phyloP scores from a whole-genome alignment of 306 rosid genomes.

The Cucurbita pepo region DNA sequence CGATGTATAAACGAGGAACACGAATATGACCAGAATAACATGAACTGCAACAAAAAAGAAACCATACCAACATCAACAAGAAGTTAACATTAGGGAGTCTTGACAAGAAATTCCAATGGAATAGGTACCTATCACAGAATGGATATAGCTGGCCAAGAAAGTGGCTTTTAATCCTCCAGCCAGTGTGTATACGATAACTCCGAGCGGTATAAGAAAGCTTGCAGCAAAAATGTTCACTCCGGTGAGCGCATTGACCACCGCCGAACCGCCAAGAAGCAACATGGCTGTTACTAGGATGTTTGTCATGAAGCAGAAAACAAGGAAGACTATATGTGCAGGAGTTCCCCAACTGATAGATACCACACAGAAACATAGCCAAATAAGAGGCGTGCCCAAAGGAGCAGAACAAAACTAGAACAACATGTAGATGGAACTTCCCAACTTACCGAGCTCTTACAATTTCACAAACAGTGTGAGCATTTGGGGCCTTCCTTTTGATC shows the following conservation, averaged over 20 bases:
- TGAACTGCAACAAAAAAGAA: constrained; percentile 41
- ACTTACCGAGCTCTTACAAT: constrained; percentile 85
- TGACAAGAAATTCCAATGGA: background rate
- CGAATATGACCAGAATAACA: constrained; percentile 71
- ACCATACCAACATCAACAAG: background rate
- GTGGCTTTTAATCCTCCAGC: constrained; percentile 98
- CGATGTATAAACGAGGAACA: constrained; percentile 67
- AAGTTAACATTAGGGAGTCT: background rate
- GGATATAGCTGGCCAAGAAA: constrained; percentile 91
- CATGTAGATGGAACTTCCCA: background rate
- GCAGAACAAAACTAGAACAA: background rate
- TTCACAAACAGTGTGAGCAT: constrained; percentile 90
- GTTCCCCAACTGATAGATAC: constrained; percentile 67
- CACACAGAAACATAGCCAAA: background rate
- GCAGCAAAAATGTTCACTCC: constrained; percentile 91
- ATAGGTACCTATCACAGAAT: constrained; percentile 89
- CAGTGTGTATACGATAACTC: constrained; percentile 77
- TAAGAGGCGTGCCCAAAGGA: background rate
- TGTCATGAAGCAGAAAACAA: constrained; percentile 71
- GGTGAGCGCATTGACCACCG: constrained; percentile 80
- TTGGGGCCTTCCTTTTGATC: constrained; percentile 91
- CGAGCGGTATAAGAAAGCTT: constrained; percentile 87
- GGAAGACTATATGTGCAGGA: constrained; percentile 66
- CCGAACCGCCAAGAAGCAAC: constrained; percentile 95
- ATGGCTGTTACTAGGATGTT: constrained; percentile 82